Base-by-base conservation (phyloP, 805 yeast genomes). In the Suhomyces prunicola region DNA sequence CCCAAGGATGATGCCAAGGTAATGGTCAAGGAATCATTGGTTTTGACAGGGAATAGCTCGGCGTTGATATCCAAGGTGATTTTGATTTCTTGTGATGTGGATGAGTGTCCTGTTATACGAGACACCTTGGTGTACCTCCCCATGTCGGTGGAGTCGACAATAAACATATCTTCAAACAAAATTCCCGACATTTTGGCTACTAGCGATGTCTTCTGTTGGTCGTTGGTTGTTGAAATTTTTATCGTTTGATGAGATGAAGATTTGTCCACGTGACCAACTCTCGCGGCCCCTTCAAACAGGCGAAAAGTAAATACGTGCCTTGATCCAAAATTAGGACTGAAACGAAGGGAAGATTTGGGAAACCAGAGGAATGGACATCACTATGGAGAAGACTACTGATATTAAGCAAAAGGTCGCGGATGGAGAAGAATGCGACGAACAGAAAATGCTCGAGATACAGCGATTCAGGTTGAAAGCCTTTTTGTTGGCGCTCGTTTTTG, bases 41-140 rank as follows among this genome's bases (percentile, higher is more conserved):
- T 74, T 52, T 81, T 74, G 31, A 93, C 90, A 22, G 97, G 97
- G 77, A 90, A 93, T 58, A 94, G 78, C 68, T 93, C 99, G 44
- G 90, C 83, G 74, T 94, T 93, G 68, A 93, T 81, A 70, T 93
- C 99, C 58, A 93, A 78, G 5, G 96, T 88, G 65, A 93, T 81
- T 61, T 86, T 87, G 59, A 92, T 84, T 59, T 88, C 96, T 54
- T 80, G 77, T 46, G 90, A 83, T 33, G 97, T 85, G 45, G 92
- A 87, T 24, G 97, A 90, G 58, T 85, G 84, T 17, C 94, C 97
- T 62, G 88, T 88, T 62, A 93, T 82, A 65, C 99, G 88, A 22
- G 90, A 78, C 15, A 93, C 97, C 66, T 88, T 90, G 79, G 90
- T 96, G 77, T 93, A 93, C 67, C 97, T 85, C 47, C 90, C 97